A percentile compares a stretch with the other conserved stretches of the same genome.
These are phyloP conservation scores for Tephrocybe sp. DNA, from an alignment of 768 basidiomycete species.

Conservation along the genomic window DNA sequence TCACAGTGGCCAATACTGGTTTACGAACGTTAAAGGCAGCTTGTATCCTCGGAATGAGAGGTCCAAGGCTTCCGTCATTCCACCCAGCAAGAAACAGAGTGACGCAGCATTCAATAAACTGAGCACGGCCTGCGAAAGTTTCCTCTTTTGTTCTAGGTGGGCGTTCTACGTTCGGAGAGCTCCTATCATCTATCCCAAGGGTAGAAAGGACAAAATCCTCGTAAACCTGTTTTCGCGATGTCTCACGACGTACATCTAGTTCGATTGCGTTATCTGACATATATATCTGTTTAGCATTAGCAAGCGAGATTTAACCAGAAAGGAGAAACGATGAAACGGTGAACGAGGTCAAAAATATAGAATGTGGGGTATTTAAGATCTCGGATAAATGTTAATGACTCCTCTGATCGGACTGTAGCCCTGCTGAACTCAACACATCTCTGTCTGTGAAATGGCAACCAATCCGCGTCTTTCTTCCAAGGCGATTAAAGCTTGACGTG, in stretches of 20 bases:
- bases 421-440: no score
- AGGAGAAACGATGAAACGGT: neutral
- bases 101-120: constrained; percentile 57
- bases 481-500: no score
- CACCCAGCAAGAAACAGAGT: constrained; percentile 45
- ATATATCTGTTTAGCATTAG: no score
- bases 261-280: constrained; percentile 7
- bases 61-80: constrained; percentile 12
- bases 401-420: no score
- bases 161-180: neutral
- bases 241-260: constrained; percentile 5
- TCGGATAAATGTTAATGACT: no score
- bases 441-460: no score
- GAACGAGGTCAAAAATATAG: no score
- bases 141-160: constrained; percentile 20
- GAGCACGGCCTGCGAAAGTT: constrained; percentile 31
- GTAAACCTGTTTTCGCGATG: constrained; percentile 8
- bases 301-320: no score
- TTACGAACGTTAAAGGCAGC: constrained; percentile 1
- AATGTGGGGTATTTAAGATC: neutral
- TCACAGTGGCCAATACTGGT: neutral
- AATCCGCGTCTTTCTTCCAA: no score
- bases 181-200: neutral
- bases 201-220: neutral
- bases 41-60: constrained; percentile 12